A percentile compares a stretch with the other conserved stretches of the same genome.
Evolutionary conservation across 176 grass and related monocot species (phyloP).

Genomic region (Saccharum officinarum): DNA sequence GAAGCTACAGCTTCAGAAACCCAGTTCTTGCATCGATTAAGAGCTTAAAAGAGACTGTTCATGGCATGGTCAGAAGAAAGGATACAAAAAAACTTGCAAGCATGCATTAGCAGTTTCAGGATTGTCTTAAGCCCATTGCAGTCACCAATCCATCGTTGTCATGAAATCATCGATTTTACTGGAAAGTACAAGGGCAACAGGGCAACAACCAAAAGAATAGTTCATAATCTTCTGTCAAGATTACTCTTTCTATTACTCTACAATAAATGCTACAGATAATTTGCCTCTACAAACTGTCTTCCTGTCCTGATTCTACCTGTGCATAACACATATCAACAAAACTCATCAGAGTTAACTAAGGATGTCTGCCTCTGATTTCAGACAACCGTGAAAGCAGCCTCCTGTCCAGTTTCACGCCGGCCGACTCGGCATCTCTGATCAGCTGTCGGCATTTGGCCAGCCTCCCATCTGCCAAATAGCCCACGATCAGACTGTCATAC

Average conservation of each 20-base stretch:
- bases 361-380: constrained; percentile 8
- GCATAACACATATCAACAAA: neutral
- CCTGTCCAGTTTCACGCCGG: constrained; percentile 55
- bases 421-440: constrained; percentile 55
- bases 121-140: neutral
- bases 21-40: neutral
- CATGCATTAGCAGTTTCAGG: neutral
- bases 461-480: constrained; percentile 50
- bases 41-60: neutral
- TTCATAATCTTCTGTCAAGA: neutral
- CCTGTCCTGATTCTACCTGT: neutral
- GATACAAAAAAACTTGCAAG: neutral
- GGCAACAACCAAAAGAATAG: neutral
- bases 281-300: neutral
- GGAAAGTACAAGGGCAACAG: neutral
- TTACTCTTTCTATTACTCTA: neutral
- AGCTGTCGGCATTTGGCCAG: constrained; percentile 63
- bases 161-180: neutral
- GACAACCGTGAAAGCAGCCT: constrained; percentile 39
- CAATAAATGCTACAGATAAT: neutral
- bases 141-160: neutral
- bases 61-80: neutral
- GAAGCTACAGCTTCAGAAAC: neutral
- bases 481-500: constrained; percentile 58
- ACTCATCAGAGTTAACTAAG: neutral